phyloP scores from a whole-genome alignment of 345 rosid species.

The Citrus inodora region DNA sequence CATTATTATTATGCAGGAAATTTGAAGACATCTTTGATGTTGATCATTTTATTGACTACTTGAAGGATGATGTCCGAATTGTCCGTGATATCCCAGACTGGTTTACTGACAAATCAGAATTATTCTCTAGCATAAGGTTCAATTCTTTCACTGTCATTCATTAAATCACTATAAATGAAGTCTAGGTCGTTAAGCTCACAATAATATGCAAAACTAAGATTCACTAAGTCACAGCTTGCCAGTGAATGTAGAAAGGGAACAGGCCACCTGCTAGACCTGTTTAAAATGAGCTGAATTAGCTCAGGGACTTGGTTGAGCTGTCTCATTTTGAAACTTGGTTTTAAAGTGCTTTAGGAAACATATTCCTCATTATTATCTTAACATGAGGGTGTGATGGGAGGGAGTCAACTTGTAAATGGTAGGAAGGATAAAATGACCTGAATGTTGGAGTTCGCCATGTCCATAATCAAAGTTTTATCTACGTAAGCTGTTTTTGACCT shows the following conservation, averaged over 20 bases:
- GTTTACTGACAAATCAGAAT: conserved; percentile 95
- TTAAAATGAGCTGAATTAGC: neutral
- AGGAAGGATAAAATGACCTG: neutral
- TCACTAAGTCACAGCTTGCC: neutral
- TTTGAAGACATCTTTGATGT: conserved; percentile 97
- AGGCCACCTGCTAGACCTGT: neutral
- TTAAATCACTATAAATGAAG: neutral
- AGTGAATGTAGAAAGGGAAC: neutral
- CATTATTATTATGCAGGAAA: conserved; percentile 45
- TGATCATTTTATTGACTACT: conserved; percentile 94
- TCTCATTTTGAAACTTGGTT: neutral
- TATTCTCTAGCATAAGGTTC: conserved; percentile 89
- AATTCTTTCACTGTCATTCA: neutral
- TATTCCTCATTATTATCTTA: neutral
- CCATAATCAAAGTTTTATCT: no score
- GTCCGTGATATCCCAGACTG: conserved; percentile 96
- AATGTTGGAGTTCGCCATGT: neutral
- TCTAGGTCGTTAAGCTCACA: neutral
- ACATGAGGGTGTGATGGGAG: neutral
- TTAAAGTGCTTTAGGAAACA: neutral
- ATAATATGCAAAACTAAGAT: neutral
- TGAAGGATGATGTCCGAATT: conserved; percentile 83
- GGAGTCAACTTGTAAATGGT: neutral
- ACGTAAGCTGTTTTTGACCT: no score
- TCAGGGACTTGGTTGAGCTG: neutral